These are phyloP conservation scores for Colletotrichum karsti DNA, from an alignment of 2,329 filamentous ascomycete species.

Conservation along the genomic window DNA sequence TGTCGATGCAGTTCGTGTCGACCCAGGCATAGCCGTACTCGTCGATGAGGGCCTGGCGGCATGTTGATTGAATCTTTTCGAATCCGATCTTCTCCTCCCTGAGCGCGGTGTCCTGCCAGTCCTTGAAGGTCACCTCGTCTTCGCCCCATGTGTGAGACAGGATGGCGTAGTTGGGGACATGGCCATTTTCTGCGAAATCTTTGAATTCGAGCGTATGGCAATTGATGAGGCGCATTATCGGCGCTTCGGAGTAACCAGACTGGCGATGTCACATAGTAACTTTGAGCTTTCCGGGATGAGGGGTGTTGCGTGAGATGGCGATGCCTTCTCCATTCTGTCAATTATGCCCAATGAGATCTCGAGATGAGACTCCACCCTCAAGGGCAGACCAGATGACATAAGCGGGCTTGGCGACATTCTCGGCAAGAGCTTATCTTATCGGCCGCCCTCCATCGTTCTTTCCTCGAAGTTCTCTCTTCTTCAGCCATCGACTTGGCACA, in stretches of 20 bases:
- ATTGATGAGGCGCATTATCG: conserved; percentile 12
- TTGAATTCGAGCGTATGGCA: neutral
- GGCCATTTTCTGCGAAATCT: neutral
- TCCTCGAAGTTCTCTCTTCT: neutral
- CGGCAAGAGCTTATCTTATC: conserved; percentile 8
- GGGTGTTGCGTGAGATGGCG: no score
- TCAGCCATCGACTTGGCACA: no score
- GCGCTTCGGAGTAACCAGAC: no score
- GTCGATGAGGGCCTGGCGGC: neutral
- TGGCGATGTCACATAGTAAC: no score
- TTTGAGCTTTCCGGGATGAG: no score
- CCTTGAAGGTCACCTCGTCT: conserved; percentile 13
- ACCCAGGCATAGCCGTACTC: neutral
- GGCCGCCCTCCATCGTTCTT: neutral
- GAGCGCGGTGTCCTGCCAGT: neutral
- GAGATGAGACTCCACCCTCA: no score
- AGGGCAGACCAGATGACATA: no score
- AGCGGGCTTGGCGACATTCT: neutral
- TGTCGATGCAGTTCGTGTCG: conserved; percentile 17
- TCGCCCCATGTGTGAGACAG: conserved; percentile 25
- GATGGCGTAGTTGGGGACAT: conserved; percentile 16
- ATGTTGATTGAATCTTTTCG: neutral
- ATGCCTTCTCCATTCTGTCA: neutral
- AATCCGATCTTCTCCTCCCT: neutral
- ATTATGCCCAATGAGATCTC: neutral